A percentile compares a stretch with the other conserved stretches of the same genome.
Conservation (phyloP, 495 filamentous ascomycete species). For the Stereocaulon alpinum region DNA sequence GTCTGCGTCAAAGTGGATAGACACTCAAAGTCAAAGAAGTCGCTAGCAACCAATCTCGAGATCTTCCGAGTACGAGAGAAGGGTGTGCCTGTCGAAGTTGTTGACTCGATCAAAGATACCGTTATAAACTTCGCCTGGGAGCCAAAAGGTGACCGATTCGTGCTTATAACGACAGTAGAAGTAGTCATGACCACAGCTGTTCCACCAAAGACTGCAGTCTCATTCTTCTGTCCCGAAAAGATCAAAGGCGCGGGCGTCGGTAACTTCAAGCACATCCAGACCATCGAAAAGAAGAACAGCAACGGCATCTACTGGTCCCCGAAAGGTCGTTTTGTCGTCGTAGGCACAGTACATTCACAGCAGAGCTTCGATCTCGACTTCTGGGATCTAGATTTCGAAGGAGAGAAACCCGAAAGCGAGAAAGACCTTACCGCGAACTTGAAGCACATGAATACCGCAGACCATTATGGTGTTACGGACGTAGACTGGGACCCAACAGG, state of each 20-base stretch:
- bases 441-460: constrained; percentile 79
- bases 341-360: constrained; percentile 83
- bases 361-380: constrained; percentile 94
- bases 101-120: constrained; percentile 92
- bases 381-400: constrained; percentile 95
- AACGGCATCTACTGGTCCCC: constrained; percentile 99
- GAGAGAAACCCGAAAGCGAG: constrained; percentile 82
- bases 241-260: constrained; percentile 63
- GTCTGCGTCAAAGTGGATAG: constrained; percentile 98
- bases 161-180: constrained; percentile 91
- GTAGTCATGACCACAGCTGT: constrained; percentile 64
- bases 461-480: constrained; percentile 96
- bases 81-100: constrained; percentile 94
- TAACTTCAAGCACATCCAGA: constrained; percentile 91
- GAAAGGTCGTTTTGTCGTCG: constrained; percentile 84
- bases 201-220: constrained; percentile 85
- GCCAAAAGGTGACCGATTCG: constrained; percentile 91
- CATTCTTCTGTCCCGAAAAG: constrained; percentile 96
- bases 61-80: constrained; percentile 96
- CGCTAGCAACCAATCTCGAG: constrained; percentile 88
- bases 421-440: constrained; percentile 94
- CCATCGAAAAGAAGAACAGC: constrained; percentile 95
- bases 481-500: constrained; percentile 97
- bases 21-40: constrained; percentile 98
- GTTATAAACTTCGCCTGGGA: constrained; percentile 99